Conservation (phyloP, 129 eudicot species). For the Gnaphalium uliginosum region DNA sequence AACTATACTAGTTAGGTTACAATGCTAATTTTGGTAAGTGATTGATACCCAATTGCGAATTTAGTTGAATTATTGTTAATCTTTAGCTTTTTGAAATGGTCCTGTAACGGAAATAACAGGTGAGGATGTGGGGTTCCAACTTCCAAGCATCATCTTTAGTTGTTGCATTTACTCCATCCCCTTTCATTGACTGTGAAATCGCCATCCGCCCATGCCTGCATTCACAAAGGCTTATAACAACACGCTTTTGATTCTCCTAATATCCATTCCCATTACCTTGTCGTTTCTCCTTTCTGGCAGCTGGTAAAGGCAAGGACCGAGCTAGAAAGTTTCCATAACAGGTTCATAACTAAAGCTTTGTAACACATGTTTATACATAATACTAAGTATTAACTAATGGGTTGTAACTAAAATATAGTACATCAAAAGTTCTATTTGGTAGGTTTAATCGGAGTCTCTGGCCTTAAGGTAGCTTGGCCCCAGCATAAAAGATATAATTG, state of each 20-base stretch:
- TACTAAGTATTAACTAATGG: neutral
- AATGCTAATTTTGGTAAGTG: neutral
- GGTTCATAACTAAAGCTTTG: too few species aligned
- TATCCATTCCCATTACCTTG: neutral
- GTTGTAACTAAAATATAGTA: neutral
- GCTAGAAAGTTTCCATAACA: too few species aligned
- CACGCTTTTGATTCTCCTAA: neutral
- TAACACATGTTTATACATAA: too few species aligned
- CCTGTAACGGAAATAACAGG: neutral
- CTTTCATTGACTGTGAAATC: neutral
- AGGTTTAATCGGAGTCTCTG: too few species aligned
- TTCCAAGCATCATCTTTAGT: neutral
- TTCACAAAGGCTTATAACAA: neutral
- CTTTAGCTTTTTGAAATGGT: conserved; percentile 5
- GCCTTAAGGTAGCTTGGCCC: too few species aligned
- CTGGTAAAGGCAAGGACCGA: too few species aligned
- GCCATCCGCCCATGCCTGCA: conserved; percentile 6
- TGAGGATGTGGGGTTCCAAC: neutral
- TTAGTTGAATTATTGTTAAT: neutral
- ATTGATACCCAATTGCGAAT: neutral
- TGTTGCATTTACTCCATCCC: neutral
- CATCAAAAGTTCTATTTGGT: too few species aligned
- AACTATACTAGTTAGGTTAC: neutral
- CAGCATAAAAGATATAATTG: neutral
- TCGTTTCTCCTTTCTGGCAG: neutral